Evolutionary conservation across 441 rosid species (phyloP).

Genomic region (Syzygium syzygioides): DNA sequence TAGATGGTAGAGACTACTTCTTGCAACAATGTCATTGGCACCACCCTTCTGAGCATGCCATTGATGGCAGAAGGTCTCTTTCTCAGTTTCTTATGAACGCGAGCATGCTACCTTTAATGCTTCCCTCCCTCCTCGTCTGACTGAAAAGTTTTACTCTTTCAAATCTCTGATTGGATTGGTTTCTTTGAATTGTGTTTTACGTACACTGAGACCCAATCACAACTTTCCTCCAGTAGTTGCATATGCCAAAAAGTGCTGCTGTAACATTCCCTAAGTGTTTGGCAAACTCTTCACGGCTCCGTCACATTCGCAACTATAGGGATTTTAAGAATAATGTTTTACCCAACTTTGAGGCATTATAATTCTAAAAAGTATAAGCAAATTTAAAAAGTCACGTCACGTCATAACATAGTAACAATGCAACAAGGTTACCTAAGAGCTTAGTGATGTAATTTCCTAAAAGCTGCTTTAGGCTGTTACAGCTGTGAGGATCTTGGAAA

Average conservation of each 20-base stretch:
- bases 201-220: too few relatives aligned
- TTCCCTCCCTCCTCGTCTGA: not conserved
- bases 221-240: too few relatives aligned
- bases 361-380: not conserved
- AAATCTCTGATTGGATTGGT: too few relatives aligned
- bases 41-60: not conserved
- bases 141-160: not conserved
- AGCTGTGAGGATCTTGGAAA: not conserved
- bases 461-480: not conserved
- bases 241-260: not conserved
- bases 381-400: not conserved
- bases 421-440: not conserved
- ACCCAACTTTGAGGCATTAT: not conserved
- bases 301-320: not conserved
- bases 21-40: conserved; percentile 80
- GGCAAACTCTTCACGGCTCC: not conserved
- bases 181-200: too few relatives aligned
- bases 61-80: not conserved
- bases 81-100: not conserved
- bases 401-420: not conserved
- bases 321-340: not conserved
- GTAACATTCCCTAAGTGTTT: not conserved
- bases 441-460: not conserved
- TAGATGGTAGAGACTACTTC: conserved; percentile 38
- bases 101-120: not conserved